phyloP scores from a whole-genome alignment of 805 yeast species.

The Candida khao-thaluensis region DNA sequence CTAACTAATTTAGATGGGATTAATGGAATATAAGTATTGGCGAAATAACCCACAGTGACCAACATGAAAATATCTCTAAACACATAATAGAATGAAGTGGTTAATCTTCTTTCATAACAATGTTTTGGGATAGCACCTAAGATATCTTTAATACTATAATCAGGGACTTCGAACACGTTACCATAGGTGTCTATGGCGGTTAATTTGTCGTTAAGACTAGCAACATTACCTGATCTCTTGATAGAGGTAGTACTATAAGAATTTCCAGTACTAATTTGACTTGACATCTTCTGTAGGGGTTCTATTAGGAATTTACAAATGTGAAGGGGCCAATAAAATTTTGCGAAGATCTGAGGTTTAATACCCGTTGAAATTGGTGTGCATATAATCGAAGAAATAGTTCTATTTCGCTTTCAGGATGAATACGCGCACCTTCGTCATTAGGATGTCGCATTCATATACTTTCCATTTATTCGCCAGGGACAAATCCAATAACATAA shows the following conservation, averaged over 20 bases:
- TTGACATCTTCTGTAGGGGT: background rate
- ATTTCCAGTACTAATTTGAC: constrained; percentile 8
- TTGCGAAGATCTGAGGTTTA: constrained; percentile 4
- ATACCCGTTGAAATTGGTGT: background rate
- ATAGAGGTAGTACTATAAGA: constrained; percentile 5
- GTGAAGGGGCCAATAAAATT: background rate
- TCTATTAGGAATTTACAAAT: background rate
- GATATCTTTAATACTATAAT: constrained; percentile 72
- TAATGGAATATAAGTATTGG: constrained; percentile 52
- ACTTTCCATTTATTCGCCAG: too few relatives aligned
- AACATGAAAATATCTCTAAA: constrained; percentile 55
- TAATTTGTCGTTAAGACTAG: constrained; percentile 26
- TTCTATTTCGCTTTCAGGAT: too few relatives aligned
- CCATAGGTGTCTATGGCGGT: constrained; percentile 61
- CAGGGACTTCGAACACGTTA: constrained; percentile 68
- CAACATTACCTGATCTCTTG: constrained; percentile 41
- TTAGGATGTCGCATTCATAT: too few relatives aligned
- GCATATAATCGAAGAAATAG: too few relatives aligned
- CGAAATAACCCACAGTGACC: constrained; percentile 50
- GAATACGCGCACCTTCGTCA: too few relatives aligned
- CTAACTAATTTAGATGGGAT: constrained; percentile 46
- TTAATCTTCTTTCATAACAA: constrained; percentile 65
- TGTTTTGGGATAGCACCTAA: constrained; percentile 68
- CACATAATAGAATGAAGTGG: constrained; percentile 60
- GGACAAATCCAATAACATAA: too few relatives aligned